These are phyloP conservation scores for Rhodocollybia butyracea DNA, from an alignment of 768 basidiomycete genomes.

Conservation along the genomic window DNA sequence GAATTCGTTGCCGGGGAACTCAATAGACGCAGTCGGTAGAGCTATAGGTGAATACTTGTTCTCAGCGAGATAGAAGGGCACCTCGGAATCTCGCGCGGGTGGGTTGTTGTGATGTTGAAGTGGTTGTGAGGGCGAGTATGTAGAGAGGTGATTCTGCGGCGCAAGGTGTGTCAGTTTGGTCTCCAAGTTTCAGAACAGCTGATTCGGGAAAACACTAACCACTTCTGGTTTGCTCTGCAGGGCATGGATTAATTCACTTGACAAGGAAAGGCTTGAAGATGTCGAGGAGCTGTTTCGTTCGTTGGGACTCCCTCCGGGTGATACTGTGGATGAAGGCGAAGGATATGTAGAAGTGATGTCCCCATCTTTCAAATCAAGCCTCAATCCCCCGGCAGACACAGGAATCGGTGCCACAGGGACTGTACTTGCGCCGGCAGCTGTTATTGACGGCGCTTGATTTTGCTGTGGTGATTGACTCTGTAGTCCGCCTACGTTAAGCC, in stretches of 20 bases:
- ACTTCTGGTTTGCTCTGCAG: slow-evolving; percentile 1
- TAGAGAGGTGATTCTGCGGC: slow-evolving; percentile 7
- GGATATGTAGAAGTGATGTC: slow-evolving; percentile 29
- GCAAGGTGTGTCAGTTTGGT: not conserved
- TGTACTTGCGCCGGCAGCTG: slow-evolving; percentile 1
- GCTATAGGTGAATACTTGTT: not conserved
- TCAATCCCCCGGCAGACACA: not conserved
- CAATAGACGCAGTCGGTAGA: not conserved
- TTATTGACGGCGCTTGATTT: not conserved
- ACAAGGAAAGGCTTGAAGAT: not conserved
- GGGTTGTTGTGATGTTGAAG: slow-evolving; percentile 3
- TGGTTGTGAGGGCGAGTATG: not conserved
- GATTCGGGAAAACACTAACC: not conserved
- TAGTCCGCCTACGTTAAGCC: slow-evolving; percentile 35
- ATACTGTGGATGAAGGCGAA: slow-evolving; percentile 43
- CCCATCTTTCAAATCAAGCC: slow-evolving; percentile 7
- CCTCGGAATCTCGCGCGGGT: not conserved
- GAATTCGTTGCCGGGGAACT: not conserved
- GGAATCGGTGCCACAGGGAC: not conserved
- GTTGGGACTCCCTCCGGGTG: slow-evolving; percentile 32
- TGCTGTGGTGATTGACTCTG: slow-evolving; percentile 7
- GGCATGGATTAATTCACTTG: slow-evolving; percentile 2
- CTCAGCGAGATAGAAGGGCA: not conserved
- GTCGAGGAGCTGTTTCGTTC: not conserved
- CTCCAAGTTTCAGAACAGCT: not conserved